Percentiles rank a stretch among this genome's conserved stretches.
Evolutionary conservation across 345 rosid species (phyloP).

Genomic region (Mercurialis annua): DNA sequence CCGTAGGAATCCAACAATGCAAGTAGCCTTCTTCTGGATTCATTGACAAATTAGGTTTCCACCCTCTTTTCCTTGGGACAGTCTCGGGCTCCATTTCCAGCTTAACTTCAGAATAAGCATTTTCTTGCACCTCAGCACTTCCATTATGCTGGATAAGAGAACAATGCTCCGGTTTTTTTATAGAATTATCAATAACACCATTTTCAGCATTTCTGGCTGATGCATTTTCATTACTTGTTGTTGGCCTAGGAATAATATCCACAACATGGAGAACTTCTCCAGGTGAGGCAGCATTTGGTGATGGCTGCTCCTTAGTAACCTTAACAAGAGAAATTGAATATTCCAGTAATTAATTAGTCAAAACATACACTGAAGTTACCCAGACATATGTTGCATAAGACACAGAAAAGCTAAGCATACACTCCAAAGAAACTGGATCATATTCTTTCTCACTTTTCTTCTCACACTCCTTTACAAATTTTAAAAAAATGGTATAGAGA

Average conservation of each 20-base stretch:
- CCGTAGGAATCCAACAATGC: conserved; percentile 39
- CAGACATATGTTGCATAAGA: background rate
- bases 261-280: conserved; percentile 24
- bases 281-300: conserved; percentile 15
- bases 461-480: background rate
- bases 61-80: conserved; percentile 48
- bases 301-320: conserved; percentile 20
- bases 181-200: conserved; percentile 13
- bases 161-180: conserved; percentile 23
- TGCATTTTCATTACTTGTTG: conserved; percentile 27
- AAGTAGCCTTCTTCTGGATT: conserved; percentile 66
- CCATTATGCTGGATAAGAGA: conserved; percentile 13
- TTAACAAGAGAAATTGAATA: conserved; percentile 17
- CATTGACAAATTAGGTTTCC: conserved; percentile 62
- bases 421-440: background rate
- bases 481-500: too few relatives aligned
- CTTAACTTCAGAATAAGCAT: conserved; percentile 22
- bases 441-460: background rate
- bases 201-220: conserved; percentile 17
- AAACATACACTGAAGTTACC: background rate
- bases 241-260: conserved; percentile 24
- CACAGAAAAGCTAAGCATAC: background rate
- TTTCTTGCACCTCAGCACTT: conserved; percentile 13
- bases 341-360: background rate
- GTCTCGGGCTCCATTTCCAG: conserved; percentile 36